These are phyloP conservation scores for Metschnikowia hibisci DNA, from an alignment of 805 yeast genomes.

Conservation along the genomic window DNA sequence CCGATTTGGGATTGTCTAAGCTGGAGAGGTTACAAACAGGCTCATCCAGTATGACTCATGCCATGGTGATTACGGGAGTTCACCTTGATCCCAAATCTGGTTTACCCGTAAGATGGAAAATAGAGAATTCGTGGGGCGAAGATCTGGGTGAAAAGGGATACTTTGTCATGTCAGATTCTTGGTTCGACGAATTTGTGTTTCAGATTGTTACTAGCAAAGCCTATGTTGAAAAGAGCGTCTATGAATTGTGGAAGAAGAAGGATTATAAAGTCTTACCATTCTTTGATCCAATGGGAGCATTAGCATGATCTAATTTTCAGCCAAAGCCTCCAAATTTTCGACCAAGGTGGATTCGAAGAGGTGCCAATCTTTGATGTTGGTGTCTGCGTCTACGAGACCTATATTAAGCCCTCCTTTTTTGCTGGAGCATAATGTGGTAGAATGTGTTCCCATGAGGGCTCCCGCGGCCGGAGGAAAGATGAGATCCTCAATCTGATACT, in stretches of 20 bases:
- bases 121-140: constrained; percentile 44
- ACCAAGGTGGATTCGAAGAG: constrained; percentile 2
- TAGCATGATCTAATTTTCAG: constrained; percentile 24
- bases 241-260: constrained; percentile 33
- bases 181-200: constrained; percentile 43
- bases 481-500: constrained; percentile 7
- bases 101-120: constrained; percentile 41
- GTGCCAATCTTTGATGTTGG: constrained; percentile 7
- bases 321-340: constrained; percentile 1
- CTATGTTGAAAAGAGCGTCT: constrained; percentile 34
- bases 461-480: constrained; percentile 10
- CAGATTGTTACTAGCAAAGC: constrained; percentile 38
- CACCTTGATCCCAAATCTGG: constrained; percentile 55
- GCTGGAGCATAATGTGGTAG: constrained; percentile 9
- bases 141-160: constrained; percentile 39
- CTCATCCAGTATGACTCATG: constrained; percentile 83
- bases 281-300: constrained; percentile 43
- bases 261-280: constrained; percentile 33
- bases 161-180: constrained; percentile 40
- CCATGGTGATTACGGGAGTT: constrained; percentile 82
- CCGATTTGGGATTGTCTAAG: constrained; percentile 50
- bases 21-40: constrained; percentile 66
- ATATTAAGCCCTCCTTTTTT: constrained; percentile 7
- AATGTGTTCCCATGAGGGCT: constrained; percentile 11
- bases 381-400: constrained; percentile 6